Evolutionary conservation across 2,329 filamentous ascomycete genomes (phyloP), one percentile per base, ranked within the genome.

Genomic region (Furcasterigmium sp.): DNA sequence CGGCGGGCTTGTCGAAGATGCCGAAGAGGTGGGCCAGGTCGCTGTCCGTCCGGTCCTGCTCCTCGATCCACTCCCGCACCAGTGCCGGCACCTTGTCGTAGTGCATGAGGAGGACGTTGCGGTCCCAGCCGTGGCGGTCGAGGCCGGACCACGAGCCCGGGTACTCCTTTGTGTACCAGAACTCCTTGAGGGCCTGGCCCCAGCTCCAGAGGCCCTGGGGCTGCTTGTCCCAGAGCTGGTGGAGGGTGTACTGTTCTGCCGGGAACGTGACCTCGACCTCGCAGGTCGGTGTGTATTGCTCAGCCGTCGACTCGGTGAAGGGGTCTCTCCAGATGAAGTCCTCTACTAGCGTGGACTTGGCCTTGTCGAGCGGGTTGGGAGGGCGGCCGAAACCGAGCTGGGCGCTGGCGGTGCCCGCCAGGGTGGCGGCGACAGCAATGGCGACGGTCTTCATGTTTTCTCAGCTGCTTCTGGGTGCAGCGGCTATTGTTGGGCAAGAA

Each of bases 71-170:
- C 53, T 67, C 60, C 29, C 65, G 58, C 39, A 74, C 69, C 25
- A 51, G 52, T 18, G 65, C 48, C 10, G 72, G 73, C 23, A 76
- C 44, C 6, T 66, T 59, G 5, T 55, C 51, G 48, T 72, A 69
- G 25, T 64, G 58, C 73, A 77, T 75, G 50, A 62, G 52, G 35
- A 77, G 53, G 47, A 76, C 52, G 43, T 63, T 65, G 15, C 73
- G 67, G 42, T 73, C 69, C 46, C 68, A 64, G 39, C 69, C 68
- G 55, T 78, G 74, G n/a, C 62, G 64, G 51, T 78, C 75, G 19
- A 70, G 57, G 28, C 75, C 75, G 20, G 64, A 62, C 75, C 75
- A 78, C 32, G 65, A 66, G 19, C 75, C 75, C 0, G 75, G 73
- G 54, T 78, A 73, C 39, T 66, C 57, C 25, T 64, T 60, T 5